Evolutionary conservation across 148 eudicot species (phyloP), one percentile per base, ranked within the genome.

Genomic region (Rhododendron vialii): DNA sequence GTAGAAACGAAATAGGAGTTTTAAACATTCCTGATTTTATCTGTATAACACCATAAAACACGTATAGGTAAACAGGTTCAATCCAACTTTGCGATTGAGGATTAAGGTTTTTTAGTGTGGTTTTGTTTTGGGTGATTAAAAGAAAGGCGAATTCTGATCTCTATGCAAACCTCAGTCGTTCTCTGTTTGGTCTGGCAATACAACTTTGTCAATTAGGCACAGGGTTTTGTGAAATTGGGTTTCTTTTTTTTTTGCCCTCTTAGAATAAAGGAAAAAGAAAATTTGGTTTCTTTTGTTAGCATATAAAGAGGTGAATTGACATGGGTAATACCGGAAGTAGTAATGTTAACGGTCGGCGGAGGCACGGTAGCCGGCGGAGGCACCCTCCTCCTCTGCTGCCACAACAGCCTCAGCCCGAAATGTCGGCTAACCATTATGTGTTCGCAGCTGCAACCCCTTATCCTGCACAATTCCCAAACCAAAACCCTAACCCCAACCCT

Each of bases 371-470:
- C 85, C 80, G 91, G 8, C 93, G 91, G 47, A 84, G 82, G 87
- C 88, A 84, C 90, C 88, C 86, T 0, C 89, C 92, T 1, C 92
- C 92, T 12, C 93, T 90, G 2, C 90, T 88, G 15, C 85, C 86
- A 65, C 90, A 86, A 5, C 93, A 90, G n/a, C 71, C 71, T 14
- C 92, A 90, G 4, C 87, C 94, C 0, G 94, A 92, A 71, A 89
- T 93, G 9, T 83, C 90, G 20, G 90, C 91, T 0, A 95, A 93
- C 88, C 88, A 94, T 7, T 94, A 92, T 85, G 96, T 93, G 1
- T 95, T 92, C 83, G 96, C 99, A 2, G 99, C 95, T 0, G 95
- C 96, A 10, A 90, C 95, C 0, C 98, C 98, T 12, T 95, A 90
- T 77, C 96, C 98, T 5, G 79, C 92, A 1, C 65, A 59, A 59